phyloP scores from a whole-genome alignment of 228 moss, liverwort and hornwort species.

The Sphagnum fallax region DNA sequence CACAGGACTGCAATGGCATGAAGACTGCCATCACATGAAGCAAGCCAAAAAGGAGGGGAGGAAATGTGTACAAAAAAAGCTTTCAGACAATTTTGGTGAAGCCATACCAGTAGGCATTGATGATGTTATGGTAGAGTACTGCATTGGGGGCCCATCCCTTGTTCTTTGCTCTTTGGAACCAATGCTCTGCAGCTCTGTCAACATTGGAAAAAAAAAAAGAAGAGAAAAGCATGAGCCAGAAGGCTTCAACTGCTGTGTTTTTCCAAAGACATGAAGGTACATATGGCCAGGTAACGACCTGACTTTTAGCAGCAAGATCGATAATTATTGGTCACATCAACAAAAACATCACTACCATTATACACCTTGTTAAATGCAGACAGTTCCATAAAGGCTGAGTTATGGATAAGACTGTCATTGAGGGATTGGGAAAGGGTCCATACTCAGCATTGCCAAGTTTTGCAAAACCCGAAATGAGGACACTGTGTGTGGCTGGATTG shows the following conservation, averaged over 20 bases:
- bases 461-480: conserved; percentile 67
- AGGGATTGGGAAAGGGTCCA: conserved; percentile 8
- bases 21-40: too few species aligned
- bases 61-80: not conserved
- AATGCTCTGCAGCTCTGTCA: conserved; percentile 75
- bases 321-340: too few species aligned
- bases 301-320: too few species aligned
- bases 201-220: conserved; percentile 13
- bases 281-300: too few species aligned
- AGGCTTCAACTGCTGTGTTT: not conserved
- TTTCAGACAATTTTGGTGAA: not conserved
- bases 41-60: too few species aligned
- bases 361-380: too few species aligned
- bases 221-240: not conserved
- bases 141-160: conserved; percentile 38
- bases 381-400: not conserved
- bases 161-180: conserved; percentile 59
- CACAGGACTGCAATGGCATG: too few species aligned
- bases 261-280: not conserved
- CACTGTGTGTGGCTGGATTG: conserved; percentile 73
- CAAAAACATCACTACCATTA: too few species aligned
- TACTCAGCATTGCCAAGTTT: conserved; percentile 61
- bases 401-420: not conserved
- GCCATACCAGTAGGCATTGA: conserved; percentile 61
- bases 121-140: conserved; percentile 67